These are phyloP conservation scores for Carex parvula DNA, from an alignment of 176 grass and related monocot genomes.

Conservation along the genomic window DNA sequence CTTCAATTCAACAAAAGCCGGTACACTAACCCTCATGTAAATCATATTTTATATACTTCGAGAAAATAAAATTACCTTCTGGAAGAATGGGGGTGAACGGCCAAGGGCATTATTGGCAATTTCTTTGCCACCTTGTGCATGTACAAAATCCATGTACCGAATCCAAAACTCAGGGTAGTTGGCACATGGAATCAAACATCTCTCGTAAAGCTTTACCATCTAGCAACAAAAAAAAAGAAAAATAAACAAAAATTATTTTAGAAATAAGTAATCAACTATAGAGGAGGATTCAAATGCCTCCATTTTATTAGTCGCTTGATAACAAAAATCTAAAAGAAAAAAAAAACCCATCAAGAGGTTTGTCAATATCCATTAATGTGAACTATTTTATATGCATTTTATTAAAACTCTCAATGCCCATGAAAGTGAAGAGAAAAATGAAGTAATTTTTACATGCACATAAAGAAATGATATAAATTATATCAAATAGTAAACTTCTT, in stretches of 20 bases:
- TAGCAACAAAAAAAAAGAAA: conserved; percentile 31
- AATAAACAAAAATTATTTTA: not conserved
- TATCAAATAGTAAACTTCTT: not conserved
- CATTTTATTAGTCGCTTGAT: not conserved
- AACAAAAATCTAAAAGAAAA: not conserved
- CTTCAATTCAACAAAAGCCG: conserved; percentile 17
- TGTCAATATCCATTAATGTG: not conserved
- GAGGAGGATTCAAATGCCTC: too few species aligned
- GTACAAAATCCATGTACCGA: conserved; percentile 76
- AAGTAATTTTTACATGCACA: not conserved
- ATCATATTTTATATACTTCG: too few species aligned
- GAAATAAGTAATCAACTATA: not conserved
- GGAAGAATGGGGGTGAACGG: conserved; percentile 66
- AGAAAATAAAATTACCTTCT: conserved; percentile 44
- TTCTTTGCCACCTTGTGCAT: conserved; percentile 75
- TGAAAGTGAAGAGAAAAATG: not conserved
- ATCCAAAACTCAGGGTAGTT: conserved; percentile 95
- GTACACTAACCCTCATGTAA: too few species aligned
- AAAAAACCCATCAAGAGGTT: too few species aligned
- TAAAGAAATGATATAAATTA: not conserved
- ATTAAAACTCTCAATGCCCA: not conserved
- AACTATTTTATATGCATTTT: not conserved
- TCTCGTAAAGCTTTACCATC: conserved; percentile 94
- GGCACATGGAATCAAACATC: conserved; percentile 91
- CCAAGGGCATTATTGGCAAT: conserved; percentile 71